These are phyloP conservation scores for Pseudohalonectria lignicola DNA, from an alignment of 2,329 filamentous ascomycete genomes.

Conservation along the genomic window DNA sequence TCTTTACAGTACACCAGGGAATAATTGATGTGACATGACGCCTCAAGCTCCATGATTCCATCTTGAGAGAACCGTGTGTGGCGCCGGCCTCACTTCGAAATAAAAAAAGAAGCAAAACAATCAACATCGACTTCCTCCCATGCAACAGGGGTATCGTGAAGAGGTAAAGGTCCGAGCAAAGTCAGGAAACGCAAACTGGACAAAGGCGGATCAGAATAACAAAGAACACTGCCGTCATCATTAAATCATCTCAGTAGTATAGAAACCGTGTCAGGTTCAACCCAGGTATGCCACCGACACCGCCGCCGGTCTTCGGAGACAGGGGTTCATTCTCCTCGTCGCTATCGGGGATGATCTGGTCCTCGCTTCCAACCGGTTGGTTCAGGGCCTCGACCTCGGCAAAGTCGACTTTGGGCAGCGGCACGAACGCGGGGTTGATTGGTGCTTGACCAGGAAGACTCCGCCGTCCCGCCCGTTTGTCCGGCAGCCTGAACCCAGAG, in stretches of 20 bases:
- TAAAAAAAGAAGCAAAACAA: neutral
- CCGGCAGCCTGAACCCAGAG: no score
- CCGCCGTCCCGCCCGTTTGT: conserved; percentile 9
- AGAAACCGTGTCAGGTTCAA: conserved; percentile 37
- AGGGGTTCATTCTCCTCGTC: conserved; percentile 33
- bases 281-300: no score
- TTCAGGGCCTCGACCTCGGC: conserved; percentile 42
- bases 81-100: no score
- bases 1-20: no score
- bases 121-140: no score
- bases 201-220: neutral
- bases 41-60: no score
- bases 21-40: no score
- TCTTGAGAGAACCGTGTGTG: no score
- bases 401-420: conserved; percentile 42
- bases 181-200: no score
- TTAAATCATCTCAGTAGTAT: conserved; percentile 15
- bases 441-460: conserved; percentile 12
- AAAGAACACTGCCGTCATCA: neutral
- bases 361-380: conserved; percentile 34
- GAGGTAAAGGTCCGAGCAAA: neutral
- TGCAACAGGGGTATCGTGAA: neutral
- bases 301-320: no score
- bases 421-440: conserved; percentile 42
- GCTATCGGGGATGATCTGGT: conserved; percentile 42